Base-by-base conservation (phyloP, 179 eudicot species). In the Patellifolia procumbens region DNA sequence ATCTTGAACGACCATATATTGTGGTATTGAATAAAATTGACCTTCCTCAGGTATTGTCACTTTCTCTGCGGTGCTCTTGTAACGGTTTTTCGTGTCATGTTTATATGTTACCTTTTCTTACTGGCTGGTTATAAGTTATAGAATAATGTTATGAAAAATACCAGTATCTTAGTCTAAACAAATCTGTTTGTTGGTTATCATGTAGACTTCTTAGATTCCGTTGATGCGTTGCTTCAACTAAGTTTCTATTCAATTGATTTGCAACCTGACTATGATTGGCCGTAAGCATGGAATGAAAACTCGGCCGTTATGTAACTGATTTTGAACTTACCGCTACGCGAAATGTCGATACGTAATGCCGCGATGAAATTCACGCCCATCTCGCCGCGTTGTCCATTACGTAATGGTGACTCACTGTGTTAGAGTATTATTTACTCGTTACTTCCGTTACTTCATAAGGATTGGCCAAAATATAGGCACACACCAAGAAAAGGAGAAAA, bases 21-120 rank as follows among this genome's bases (percentile, higher is more conserved):
- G 98, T 94, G 28, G 98, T 91, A 71, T 89, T 94, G 49, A 94
- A 94, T 74, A 94, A 94, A 80, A 91, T 91, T 51, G 98, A 94
- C 85, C 84, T 91, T 80, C 97, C 94, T 60, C 82, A 89, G 98
- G 98, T 94, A 83, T 62, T 75, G 43, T 51, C 35, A 29, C 49
- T 63, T 68, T 48, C 32, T 74, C 26, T 73, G 34, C 46, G 68
- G 39, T 81, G 52, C 26, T 43, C 12, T 19, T 39, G n/a, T 35
- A 73, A 28, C 22, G 16, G 28, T 26, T 35, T 49, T 35, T 81
- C 55, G 49, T 58, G n/a, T n/a, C 48, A 69, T 68, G 37, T 68
- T 53, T 69, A 37, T 58, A 29, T 60, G 61, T 34, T 26, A 12
- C 8, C 10, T 37, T 51, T 17, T 46, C n/a, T 35, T 28, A 39